A percentile compares a stretch with the other conserved stretches of the same genome.
These are phyloP conservation scores for Ilyonectria mors-panacis DNA, from an alignment of 2,329 filamentous ascomycete species.

Conservation along the genomic window DNA sequence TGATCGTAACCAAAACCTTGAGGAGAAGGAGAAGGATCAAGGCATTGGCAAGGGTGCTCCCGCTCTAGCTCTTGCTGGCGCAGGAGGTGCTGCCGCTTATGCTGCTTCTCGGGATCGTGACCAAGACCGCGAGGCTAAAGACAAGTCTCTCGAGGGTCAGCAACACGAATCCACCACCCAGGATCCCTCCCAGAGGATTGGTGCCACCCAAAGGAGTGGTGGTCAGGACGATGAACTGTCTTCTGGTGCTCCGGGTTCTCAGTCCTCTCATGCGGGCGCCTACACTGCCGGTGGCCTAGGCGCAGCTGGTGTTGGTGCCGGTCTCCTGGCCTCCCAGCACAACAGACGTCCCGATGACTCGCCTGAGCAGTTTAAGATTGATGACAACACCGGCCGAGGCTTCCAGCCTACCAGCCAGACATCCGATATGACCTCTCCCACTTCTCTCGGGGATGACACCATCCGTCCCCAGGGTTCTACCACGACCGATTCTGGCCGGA, in stretches of 20 bases:
- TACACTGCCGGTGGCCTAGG: no score
- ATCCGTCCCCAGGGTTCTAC: no score
- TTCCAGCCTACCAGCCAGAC: background rate
- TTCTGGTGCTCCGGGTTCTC: slow-evolving; percentile 8
- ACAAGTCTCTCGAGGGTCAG: background rate
- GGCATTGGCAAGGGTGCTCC: slow-evolving; percentile 23
- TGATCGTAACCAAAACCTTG: background rate
- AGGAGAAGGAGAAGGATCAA: no score
- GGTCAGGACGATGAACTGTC: background rate
- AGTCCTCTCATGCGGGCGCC: no score
- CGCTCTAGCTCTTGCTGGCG: slow-evolving; percentile 36
- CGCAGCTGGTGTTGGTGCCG: slow-evolving; percentile 11
- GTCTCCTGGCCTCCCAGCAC: background rate
- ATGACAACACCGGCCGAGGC: background rate
- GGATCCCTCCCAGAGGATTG: background rate
- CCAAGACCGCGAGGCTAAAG: slow-evolving; percentile 21
- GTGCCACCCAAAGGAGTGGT: background rate
- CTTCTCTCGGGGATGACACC: background rate
- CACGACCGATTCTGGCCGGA: background rate
- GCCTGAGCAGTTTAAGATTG: no score
- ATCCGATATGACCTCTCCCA: background rate
- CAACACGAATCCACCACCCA: background rate
- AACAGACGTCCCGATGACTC: background rate
- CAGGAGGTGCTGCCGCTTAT: slow-evolving; percentile 27
- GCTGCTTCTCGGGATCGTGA: slow-evolving; percentile 29